These are phyloP conservation scores for Crithidia expoeki DNA, from an alignment of 208 protist species.

Conservation along the genomic window DNA sequence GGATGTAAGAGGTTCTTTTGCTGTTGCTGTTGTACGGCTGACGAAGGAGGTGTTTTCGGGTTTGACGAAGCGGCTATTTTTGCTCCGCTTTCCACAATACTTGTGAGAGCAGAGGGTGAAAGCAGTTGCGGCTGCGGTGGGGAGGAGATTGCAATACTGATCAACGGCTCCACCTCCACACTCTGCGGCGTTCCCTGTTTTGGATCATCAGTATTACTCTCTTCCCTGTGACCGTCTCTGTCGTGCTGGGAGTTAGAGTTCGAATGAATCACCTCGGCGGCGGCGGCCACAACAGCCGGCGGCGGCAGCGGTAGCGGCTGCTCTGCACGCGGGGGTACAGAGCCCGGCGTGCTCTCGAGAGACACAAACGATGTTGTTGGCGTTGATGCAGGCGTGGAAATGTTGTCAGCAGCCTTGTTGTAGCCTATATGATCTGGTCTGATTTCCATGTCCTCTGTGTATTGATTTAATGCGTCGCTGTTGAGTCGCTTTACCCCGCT, in stretches of 20 bases:
- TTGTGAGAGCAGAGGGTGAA: not conserved
- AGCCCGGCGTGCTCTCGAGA: not conserved
- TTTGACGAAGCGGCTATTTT: not conserved
- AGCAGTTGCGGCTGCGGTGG: not conserved
- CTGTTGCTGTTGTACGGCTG: not conserved
- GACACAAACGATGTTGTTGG: not conserved
- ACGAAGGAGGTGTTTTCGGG: slow-evolving; percentile 5
- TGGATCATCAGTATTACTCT: too few species aligned
- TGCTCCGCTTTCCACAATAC: not conserved
- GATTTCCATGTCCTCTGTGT: not conserved
- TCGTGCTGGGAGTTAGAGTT: not conserved
- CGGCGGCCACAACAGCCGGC: not conserved
- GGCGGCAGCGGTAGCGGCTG: not conserved
- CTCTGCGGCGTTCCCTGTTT: not conserved
- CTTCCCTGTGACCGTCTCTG: not conserved
- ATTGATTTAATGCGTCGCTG: not conserved
- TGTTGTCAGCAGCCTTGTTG: not conserved
- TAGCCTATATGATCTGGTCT: not conserved
- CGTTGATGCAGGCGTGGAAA: not conserved
- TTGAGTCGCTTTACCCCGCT: not conserved
- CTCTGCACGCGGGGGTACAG: not conserved
- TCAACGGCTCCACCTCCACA: not conserved
- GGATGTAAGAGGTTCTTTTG: not conserved
- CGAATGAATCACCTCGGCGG: not conserved
- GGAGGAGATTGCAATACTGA: not conserved